phyloP scores from a whole-genome alignment of 768 basidiomycete species.

The Hemileccinum impolitum region DNA sequence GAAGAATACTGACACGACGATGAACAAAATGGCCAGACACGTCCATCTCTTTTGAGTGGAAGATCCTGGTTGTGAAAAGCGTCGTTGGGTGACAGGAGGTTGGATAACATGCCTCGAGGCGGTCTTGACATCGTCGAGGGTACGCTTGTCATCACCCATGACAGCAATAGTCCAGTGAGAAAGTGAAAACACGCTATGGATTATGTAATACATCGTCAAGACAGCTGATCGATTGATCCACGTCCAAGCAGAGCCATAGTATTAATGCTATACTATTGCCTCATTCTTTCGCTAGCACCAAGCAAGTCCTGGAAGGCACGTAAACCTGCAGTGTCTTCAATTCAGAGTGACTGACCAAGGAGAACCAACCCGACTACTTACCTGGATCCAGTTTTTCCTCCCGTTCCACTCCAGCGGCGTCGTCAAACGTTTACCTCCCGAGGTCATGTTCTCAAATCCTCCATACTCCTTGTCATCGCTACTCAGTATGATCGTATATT shows the following conservation, averaged over 20 bases:
- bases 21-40: slow-evolving; percentile 5
- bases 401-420: slow-evolving; percentile 88
- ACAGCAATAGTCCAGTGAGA: not conserved
- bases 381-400: slow-evolving; percentile 89
- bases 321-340: slow-evolving; percentile 22
- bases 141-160: slow-evolving; percentile 26
- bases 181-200: no score
- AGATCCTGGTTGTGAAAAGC: not conserved
- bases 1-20: slow-evolving; percentile 14
- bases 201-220: not conserved
- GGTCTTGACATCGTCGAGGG: no score
- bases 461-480: slow-evolving; percentile 89
- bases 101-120: slow-evolving; percentile 11
- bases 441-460: slow-evolving; percentile 78
- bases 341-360: not conserved
- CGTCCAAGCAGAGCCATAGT: no score
- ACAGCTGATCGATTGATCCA: no score
- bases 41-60: slow-evolving; percentile 14
- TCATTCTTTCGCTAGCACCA: slow-evolving; percentile 26
- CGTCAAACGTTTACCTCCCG: slow-evolving; percentile 68
- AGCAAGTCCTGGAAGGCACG: slow-evolving; percentile 29
- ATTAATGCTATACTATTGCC: not conserved
- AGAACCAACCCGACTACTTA: slow-evolving; percentile 30
- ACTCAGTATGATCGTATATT: slow-evolving; percentile 76
- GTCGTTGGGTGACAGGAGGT: slow-evolving; percentile 14